A percentile compares a stretch with the other conserved stretches of the same genome.
phyloP scores from a whole-genome alignment of 2,329 filamentous ascomycete genomes.

The Epichloe hybrida region DNA sequence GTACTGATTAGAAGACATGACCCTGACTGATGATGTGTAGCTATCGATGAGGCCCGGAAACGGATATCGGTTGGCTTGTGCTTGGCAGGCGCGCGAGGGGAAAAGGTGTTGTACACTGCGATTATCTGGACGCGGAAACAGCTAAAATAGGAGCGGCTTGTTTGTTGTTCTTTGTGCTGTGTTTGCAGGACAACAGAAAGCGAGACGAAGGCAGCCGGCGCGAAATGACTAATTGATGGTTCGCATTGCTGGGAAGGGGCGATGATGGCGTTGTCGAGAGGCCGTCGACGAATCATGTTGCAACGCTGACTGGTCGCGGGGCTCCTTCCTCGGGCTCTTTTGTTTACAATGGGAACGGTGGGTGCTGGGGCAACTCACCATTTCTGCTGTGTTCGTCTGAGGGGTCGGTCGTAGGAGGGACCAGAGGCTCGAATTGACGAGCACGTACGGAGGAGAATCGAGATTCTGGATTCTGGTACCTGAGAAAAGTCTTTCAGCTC shows the following conservation, averaged over 20 bases:
- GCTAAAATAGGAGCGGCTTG: background rate
- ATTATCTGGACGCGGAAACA: background rate
- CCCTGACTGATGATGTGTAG: background rate
- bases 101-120: background rate
- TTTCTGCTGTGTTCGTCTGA: background rate
- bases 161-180: background rate
- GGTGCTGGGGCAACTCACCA: slow-evolving; percentile 8
- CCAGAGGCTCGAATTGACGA: background rate
- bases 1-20: slow-evolving; percentile 38
- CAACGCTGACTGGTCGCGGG: slow-evolving; percentile 3
- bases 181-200: background rate
- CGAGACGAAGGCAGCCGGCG: background rate
- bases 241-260: background rate
- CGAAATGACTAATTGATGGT: background rate
- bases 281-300: slow-evolving; percentile 5
- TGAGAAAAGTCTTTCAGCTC: background rate
- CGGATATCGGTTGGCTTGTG: background rate
- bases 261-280: background rate
- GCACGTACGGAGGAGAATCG: background rate
- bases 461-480: background rate
- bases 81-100: background rate
- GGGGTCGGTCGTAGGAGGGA: no score
- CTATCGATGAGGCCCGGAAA: background rate
- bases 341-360: slow-evolving; percentile 5
- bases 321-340: slow-evolving; percentile 2